Evolutionary conservation across 176 grass and related monocot species (phyloP), one percentile per base, ranked within the genome.

Genomic region (Guadua angustifolia): DNA sequence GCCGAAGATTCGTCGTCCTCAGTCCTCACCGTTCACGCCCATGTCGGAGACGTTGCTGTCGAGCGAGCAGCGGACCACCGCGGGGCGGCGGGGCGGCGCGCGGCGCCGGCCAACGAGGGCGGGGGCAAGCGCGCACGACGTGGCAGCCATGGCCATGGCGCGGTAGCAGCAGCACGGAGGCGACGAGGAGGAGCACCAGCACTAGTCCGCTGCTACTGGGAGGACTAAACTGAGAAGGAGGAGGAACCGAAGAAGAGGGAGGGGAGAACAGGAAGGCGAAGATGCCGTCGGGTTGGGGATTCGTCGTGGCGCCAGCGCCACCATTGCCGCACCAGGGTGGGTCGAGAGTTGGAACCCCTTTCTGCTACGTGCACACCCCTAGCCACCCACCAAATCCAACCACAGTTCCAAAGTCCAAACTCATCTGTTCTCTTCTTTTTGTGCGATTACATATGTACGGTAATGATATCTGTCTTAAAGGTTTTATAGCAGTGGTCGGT

Each of bases 21-120:
- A 98, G 35, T 38, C 13, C 83, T 84, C 89, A 98, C 95, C 95
- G 62, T 98, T 92, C 68, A 88, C 52, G 16, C 76, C 84, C 95
- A 98, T 98, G 84, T 98, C 93, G 60, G 95, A 98, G 70, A 98
- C 83, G 24, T 98, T 94, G 63, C 68, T 83, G 50, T 98, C 95
- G 59, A 98, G 95, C 22, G 95, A 98, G 82, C 81, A 90, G 15
- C 86, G 87, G 39, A 60, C 51, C 60, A 36, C 35, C 35, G 75
- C 66, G 32, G 68, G 59, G 3, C 62, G 51, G 44, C 10, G 13
- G 42, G 59, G 44, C 59, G 77, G 65, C 83, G 56, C 44, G 26
- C 60, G 78, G 43, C 40, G 73, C 44, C 71, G 61, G 60, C 53
- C 71, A n/a, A 79, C 62, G 18, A 89, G 47, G 55, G 58, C 86